Percentiles rank a stretch among this genome's conserved stretches.
These are phyloP conservation scores for Candida manassasensis DNA, from an alignment of 805 yeast species.

Conservation along the genomic window DNA sequence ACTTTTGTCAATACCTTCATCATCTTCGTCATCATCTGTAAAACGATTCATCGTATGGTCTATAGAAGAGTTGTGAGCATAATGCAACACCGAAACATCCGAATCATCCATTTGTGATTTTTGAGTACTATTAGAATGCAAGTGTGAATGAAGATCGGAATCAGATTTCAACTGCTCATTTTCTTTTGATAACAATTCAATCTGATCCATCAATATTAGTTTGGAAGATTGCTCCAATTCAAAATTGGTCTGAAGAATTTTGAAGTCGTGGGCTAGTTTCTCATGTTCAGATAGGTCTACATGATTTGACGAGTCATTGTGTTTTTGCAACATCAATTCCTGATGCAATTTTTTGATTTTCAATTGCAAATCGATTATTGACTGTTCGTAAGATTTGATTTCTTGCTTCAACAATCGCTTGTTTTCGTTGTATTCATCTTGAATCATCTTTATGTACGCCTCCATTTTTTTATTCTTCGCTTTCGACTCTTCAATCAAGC, in stretches of 20 bases:
- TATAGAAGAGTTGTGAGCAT: not conserved
- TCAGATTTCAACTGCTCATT: constrained; percentile 9
- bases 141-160: not conserved
- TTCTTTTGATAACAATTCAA: constrained; percentile 44
- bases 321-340: constrained; percentile 7
- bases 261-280: constrained; percentile 29
- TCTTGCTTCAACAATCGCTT: constrained; percentile 27
- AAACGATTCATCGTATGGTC: constrained; percentile 22
- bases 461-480: constrained; percentile 24
- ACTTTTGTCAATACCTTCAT: constrained; percentile 8
- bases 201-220: constrained; percentile 48
- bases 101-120: not conserved
- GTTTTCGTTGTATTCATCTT: constrained; percentile 24
- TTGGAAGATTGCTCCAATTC: constrained; percentile 52
- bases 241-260: constrained; percentile 43
- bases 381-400: constrained; percentile 26
- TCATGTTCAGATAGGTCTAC: constrained; percentile 17
- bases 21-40: constrained; percentile 15
- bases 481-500: constrained; percentile 22
- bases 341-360: constrained; percentile 15
- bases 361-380: constrained; percentile 28
- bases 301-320: constrained; percentile 6
- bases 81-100: constrained; percentile 4
- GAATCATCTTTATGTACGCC: constrained; percentile 20
- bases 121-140: not conserved